Conservation (phyloP, 2,329 filamentous ascomycete genomes). For the Beauveria rudraprayagi region DNA sequence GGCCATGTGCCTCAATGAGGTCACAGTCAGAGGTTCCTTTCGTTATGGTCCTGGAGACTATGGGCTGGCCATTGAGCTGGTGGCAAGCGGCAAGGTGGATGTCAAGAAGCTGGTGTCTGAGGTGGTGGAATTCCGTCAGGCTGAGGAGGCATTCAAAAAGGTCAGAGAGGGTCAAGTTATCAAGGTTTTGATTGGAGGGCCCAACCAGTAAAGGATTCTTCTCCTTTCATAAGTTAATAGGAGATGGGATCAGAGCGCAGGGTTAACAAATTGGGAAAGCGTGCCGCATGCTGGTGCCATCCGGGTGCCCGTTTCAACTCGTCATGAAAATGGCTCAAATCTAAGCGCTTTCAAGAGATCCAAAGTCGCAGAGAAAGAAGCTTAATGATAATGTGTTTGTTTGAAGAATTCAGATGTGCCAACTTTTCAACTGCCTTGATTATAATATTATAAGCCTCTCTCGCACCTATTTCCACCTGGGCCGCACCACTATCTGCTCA, state of each 20-base stretch:
- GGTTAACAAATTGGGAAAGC: neutral
- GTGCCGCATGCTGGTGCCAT: neutral
- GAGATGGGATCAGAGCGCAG: neutral
- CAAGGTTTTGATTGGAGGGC: conserved; percentile 60
- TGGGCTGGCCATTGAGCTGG: conserved; percentile 69
- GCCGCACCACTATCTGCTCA: too few relatives aligned
- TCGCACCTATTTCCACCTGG: too few relatives aligned
- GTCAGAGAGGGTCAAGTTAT: conserved; percentile 76
- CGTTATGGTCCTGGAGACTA: conserved; percentile 87
- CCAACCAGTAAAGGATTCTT: conserved; percentile 39
- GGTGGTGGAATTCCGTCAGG: conserved; percentile 70
- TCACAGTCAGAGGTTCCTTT: conserved; percentile 81
- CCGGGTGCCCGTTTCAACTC: neutral
- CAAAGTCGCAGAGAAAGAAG: too few relatives aligned
- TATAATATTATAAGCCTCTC: too few relatives aligned
- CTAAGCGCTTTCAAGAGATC: too few relatives aligned
- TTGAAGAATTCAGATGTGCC: too few relatives aligned
- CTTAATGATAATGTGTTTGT: too few relatives aligned
- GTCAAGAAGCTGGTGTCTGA: conserved; percentile 76
- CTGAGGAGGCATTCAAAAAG: conserved; percentile 78
- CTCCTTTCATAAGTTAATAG: neutral
- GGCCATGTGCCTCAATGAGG: conserved; percentile 81
- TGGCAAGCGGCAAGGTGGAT: conserved; percentile 63
- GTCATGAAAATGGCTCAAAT: too few relatives aligned
- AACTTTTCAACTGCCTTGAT: too few relatives aligned